A percentile compares a stretch with the other conserved stretches of the same genome.
phyloP scores from a whole-genome alignment of 192 early-diverging fungal genomes.

The Diversispora epigaea region DNA sequence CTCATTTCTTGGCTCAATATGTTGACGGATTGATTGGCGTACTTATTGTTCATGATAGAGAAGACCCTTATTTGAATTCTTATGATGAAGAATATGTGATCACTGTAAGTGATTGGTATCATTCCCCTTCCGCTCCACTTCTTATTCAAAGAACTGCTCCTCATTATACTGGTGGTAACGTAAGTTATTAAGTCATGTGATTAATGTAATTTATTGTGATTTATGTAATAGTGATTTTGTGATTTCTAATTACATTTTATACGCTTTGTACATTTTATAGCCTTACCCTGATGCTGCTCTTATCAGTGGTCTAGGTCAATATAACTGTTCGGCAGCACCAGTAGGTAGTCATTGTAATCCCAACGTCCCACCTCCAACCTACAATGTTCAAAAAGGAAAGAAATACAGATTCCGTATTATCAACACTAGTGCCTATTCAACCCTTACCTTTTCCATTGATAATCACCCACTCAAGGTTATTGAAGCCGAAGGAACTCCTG shows the following conservation, averaged over 20 bases:
- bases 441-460: slow-evolving; percentile 42
- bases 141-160: not conserved
- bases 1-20: slow-evolving; percentile 37
- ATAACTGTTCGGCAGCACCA: slow-evolving; percentile 33
- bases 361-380: slow-evolving; percentile 11
- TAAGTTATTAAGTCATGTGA: not conserved
- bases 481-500: slow-evolving; percentile 40
- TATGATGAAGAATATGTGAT: slow-evolving; percentile 42
- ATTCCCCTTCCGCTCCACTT: not conserved
- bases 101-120: slow-evolving; percentile 36
- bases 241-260: too few species aligned
- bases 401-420: slow-evolving; percentile 41
- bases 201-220: not conserved
- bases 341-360: slow-evolving; percentile 28
- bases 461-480: slow-evolving; percentile 37
- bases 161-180: not conserved
- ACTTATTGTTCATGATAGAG: slow-evolving; percentile 10
- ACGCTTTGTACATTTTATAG: slow-evolving; percentile 13
- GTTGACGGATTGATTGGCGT: slow-evolving; percentile 34
- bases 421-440: slow-evolving; percentile 31
- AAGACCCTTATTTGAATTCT: slow-evolving; percentile 32
- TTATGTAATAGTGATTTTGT: slow-evolving; percentile 8
- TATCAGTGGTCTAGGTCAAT: slow-evolving; percentile 30
- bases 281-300: slow-evolving; percentile 36
- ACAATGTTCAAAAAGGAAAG: slow-evolving; percentile 33